Evolutionary conservation across 768 basidiomycete species (phyloP).

Genomic region (Rhodotorula paludigena): DNA sequence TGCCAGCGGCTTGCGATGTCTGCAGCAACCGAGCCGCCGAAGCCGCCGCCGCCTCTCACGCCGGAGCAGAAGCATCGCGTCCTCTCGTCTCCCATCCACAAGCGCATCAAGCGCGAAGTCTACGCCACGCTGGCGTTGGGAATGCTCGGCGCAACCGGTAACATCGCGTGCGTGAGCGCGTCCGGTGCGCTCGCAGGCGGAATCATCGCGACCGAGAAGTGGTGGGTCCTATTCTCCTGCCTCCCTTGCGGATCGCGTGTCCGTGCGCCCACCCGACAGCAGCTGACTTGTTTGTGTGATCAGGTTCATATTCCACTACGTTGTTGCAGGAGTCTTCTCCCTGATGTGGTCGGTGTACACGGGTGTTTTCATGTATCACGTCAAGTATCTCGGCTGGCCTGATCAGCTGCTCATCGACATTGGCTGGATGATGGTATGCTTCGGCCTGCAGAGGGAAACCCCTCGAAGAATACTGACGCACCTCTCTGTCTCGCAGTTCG

Average conservation of each 20-base stretch:
- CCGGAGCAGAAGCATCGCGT: conserved; percentile 5
- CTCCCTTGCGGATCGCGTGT: background rate
- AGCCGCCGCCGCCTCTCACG: background rate
- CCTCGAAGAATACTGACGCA: background rate
- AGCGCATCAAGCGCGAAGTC: background rate
- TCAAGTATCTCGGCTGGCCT: background rate
- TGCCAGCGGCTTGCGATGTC: too few relatives aligned
- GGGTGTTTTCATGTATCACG: background rate
- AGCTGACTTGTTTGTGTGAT: background rate
- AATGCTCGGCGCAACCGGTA: background rate
- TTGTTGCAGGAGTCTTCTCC: background rate
- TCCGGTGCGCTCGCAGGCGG: background rate
- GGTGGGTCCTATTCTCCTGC: background rate
- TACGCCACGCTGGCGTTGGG: background rate
- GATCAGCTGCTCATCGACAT: conserved; percentile 26
- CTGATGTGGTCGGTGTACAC: conserved; percentile 7
- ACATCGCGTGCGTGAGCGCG: background rate
- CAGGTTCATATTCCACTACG: conserved; percentile 27
- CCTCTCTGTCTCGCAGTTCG: background rate
- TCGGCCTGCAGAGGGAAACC: too few relatives aligned
- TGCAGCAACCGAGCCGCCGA: background rate
- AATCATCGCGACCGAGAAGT: background rate
- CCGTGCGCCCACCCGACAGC: too few relatives aligned
- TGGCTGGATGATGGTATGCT: conserved; percentile 22
- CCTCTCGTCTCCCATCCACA: conserved; percentile 1